Base-by-base conservation (phyloP, 768 basidiomycete species). In the Gloeopeniophorella convolvens region DNA sequence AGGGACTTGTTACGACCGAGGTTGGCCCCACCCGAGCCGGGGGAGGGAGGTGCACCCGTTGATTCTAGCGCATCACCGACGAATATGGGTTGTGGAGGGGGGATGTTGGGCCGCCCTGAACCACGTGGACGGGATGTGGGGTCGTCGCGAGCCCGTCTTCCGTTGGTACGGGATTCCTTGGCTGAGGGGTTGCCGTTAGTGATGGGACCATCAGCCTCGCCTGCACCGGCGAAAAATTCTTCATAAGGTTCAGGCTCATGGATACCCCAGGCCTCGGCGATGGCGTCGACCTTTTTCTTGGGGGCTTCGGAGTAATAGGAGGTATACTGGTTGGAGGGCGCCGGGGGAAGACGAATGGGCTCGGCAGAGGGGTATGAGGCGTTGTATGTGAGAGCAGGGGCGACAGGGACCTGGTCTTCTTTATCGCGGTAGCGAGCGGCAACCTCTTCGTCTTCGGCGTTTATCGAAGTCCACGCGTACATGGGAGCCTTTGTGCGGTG, bases 251-350 rank as follows among this genome's bases (percentile, higher is more conserved):
- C 90, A 4, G 90, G 90, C 60, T 92, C 90, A 59, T 90, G 87
- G 43, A 89, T 89, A 31, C 90, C 90, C 90, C 90, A 92, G 1
- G 90, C 90, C 66, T 92, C 90, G 39, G 89, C 89, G 51, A 93
- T 82, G 31, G 86, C 88, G 59, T 92, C 88, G 28, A 87, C 82
- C 62, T 88, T 88, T 68, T 87, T 89, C 79, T 89, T 89, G 28
- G 83, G 79, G 8, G 77, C 76, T 51, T 79, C 75, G 46, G 65
- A 64, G 61, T 71, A 72, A 35, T 63, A 59, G 18, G 40, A 48
- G 39, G 55, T 2, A 31, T 49, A 50, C 12, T 26, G 30, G 28
- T 46, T 49, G 35, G 32, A 4, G 16, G 47, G 4, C 16, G 24
- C 50, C 20, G 45, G 51, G 23, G 51, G 36, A n/a, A 45, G 42